phyloP scores from a whole-genome alignment of 176 grass and related monocot species.

The Carex littledalei region DNA sequence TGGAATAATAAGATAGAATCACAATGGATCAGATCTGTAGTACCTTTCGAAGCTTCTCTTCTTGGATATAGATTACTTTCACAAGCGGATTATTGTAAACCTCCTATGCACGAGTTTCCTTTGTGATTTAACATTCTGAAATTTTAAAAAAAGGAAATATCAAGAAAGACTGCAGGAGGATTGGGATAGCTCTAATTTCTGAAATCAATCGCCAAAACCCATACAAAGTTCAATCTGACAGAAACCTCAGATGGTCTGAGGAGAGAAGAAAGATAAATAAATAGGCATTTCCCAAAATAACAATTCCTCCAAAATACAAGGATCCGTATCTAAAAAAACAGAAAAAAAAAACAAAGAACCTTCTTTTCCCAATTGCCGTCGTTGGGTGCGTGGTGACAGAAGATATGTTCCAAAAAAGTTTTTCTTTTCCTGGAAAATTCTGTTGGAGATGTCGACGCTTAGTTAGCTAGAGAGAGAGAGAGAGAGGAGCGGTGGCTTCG shows the following conservation, averaged over 20 bases:
- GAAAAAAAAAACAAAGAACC: not conserved
- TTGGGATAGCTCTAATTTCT: not conserved
- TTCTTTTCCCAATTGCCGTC: not conserved
- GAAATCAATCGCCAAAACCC: slow-evolving; percentile 14
- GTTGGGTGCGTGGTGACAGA: not conserved
- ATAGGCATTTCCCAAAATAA: slow-evolving; percentile 4
- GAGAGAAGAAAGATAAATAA: not conserved
- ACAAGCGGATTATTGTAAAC: not conserved
- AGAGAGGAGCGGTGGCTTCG: not conserved
- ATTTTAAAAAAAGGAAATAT: not conserved
- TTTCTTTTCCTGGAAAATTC: not conserved
- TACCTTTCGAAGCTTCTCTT: slow-evolving; percentile 3
- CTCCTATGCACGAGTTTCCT: not conserved
- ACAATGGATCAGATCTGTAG: slow-evolving; percentile 5
- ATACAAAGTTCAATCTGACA: not conserved
- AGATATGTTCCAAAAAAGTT: not conserved
- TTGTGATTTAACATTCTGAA: slow-evolving; percentile 8
- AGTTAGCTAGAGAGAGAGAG: not conserved
- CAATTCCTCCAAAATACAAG: not conserved
- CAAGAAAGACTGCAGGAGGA: not conserved
- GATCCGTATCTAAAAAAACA: not conserved
- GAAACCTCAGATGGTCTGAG: not conserved
- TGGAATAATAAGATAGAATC: not conserved
- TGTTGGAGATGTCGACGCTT: slow-evolving; percentile 3
- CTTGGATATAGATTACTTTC: not conserved